Base-by-base conservation (phyloP, 371 early-diverging fungal genomes). In the Choanephora cucurbitarum region DNA sequence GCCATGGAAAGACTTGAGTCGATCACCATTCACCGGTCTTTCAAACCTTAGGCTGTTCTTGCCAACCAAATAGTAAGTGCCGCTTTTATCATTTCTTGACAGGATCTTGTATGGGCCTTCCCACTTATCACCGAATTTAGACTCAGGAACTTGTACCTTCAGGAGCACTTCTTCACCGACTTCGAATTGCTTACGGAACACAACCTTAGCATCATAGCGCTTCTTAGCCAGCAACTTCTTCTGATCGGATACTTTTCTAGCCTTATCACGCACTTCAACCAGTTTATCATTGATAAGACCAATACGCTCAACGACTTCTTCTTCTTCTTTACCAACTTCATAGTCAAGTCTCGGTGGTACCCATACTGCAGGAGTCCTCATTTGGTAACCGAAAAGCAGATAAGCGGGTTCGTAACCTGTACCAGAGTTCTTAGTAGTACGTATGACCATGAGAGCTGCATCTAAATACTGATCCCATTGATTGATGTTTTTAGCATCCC, bases 381-480 rank as follows among this genome's bases (percentile, higher is more conserved):
- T 22, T n/a, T 62, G 52, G 40, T 62, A 62, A 7, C 62, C 67
- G 49, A 45, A 67, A 13, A 67, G 43, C 9, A 67, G 17, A 56
- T 48, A 62, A 3, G 60, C 14, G 2, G 60, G 56, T 11, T 24
- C 32, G 1, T 52, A 53, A 13, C 55, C 51, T 17, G 62, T 62
- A 5, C 56, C 15, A 0, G 55, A 52, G 19, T 62, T 67, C 0
- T 52, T 57, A 4, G 40, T 67, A 0, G 57, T 51, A 1, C 60
- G 11, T 15, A 67, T 44, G 1, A 49, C 55, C 21, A 67, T 32
- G 3, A 67, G n/a, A 1, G 63, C 50, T 0, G 42, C 9, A 0
- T 37, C 42, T 13, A 67, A 14, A n/a, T 22, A 62, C 9, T 52
- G 17, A 17, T 62, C 57, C 67, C 60, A 67, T 14, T 34, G 8